These are phyloP conservation scores for Hirsutella minnesotensis DNA, from an alignment of 2,329 filamentous ascomycete species.

Conservation along the genomic window DNA sequence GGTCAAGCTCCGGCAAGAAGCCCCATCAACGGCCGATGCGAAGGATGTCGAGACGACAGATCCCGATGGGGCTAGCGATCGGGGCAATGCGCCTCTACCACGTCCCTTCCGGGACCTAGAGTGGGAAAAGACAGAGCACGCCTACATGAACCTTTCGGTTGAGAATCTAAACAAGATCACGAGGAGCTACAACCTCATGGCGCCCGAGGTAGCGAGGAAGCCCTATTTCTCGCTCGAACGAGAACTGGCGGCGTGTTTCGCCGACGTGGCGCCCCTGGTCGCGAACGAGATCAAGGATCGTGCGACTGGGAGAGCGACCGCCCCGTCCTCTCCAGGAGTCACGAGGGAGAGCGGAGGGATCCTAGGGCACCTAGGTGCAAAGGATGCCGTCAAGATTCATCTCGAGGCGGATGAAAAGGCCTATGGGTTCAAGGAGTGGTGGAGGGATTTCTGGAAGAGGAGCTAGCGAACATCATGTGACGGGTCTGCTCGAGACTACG, in stretches of 20 bases:
- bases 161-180: constrained; percentile 68
- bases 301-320: constrained; percentile 31
- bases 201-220: constrained; percentile 83
- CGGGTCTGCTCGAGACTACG: not conserved
- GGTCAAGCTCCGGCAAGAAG: constrained; percentile 20
- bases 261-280: constrained; percentile 71
- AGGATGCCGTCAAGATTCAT: constrained; percentile 43
- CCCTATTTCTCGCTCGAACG: constrained; percentile 78
- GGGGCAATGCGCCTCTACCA: constrained; percentile 15
- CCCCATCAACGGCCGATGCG: constrained; percentile 6
- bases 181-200: constrained; percentile 89
- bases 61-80: not conserved
- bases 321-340: constrained; percentile 15
- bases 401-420: constrained; percentile 63
- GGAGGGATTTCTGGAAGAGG: constrained; percentile 61
- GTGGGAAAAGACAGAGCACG: constrained; percentile 61
- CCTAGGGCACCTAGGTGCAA: constrained; percentile 46
- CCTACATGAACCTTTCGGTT: constrained; percentile 68
- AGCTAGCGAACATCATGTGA: not conserved
- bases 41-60: constrained; percentile 3
- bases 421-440: constrained; percentile 84
- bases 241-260: constrained; percentile 71
- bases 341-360: constrained; percentile 34
- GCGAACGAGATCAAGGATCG: constrained; percentile 61
- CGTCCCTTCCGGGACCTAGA: constrained; percentile 64